These are phyloP conservation scores for Cladosporium sp. DNA, from an alignment of 2,329 filamentous ascomycete genomes.

Conservation along the genomic window DNA sequence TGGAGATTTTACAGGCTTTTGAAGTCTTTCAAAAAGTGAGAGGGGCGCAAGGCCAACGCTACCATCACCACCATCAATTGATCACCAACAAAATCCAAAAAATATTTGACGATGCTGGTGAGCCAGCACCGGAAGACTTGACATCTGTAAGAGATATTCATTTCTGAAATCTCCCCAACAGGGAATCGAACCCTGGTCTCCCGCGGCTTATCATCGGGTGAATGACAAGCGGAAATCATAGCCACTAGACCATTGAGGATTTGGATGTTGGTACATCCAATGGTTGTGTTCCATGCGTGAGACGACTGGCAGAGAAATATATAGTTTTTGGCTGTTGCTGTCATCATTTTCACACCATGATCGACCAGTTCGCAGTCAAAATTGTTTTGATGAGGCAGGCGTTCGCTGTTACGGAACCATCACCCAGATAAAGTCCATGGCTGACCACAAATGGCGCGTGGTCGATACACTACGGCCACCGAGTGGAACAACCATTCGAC, in stretches of 20 bases:
- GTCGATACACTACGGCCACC: no score
- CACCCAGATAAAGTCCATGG: no score
- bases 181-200: conserved; percentile 12
- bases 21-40: no score
- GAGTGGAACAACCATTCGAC: no score
- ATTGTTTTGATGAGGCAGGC: no score
- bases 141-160: conserved; percentile 3
- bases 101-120: conserved; percentile 1
- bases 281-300: background rate
- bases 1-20: no score
- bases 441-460: no score
- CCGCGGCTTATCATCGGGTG: conserved; percentile 1
- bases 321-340: no score
- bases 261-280: background rate
- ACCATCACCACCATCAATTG: background rate
- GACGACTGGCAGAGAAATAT: background rate
- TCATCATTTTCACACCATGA: no score
- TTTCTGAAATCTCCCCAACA: conserved; percentile 8
- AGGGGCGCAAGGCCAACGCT: no score
- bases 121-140: conserved; percentile 10
- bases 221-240: conserved; percentile 32
- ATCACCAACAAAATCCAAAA: background rate
- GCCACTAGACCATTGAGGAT: conserved; percentile 28
- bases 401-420: no score
- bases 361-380: no score